Percentiles rank a stretch among this genome's conserved stretches.
phyloP scores from a whole-genome alignment of 2,329 filamentous ascomycete genomes.

The Talaromyces sp. region DNA sequence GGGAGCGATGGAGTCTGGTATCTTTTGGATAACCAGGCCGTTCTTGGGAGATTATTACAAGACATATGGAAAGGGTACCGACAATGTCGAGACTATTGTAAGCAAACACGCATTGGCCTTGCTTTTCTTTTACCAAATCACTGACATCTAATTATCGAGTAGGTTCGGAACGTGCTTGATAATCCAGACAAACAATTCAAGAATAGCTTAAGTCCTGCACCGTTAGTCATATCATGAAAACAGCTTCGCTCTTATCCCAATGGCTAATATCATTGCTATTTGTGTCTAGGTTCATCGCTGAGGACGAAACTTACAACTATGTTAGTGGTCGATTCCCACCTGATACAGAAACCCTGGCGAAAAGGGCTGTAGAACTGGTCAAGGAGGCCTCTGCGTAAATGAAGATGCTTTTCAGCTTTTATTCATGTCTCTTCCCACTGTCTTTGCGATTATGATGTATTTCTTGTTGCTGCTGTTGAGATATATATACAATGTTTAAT shows the following conservation, averaged over 20 bases:
- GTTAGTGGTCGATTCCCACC: slow-evolving; percentile 18
- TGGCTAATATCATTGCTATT: background rate
- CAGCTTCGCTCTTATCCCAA: background rate
- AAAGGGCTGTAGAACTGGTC: slow-evolving; percentile 43
- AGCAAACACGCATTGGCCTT: slow-evolving; percentile 19
- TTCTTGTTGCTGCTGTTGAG: background rate
- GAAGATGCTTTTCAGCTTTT: background rate
- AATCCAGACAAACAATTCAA: slow-evolving; percentile 39
- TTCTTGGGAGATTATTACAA: slow-evolving; percentile 57
- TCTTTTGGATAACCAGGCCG: slow-evolving; percentile 49
- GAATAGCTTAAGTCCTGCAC: slow-evolving; percentile 13
- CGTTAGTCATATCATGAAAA: slow-evolving; percentile 3
- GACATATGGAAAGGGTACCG: slow-evolving; percentile 52
- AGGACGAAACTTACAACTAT: slow-evolving; percentile 41
- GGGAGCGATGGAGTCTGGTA: slow-evolving; percentile 47
- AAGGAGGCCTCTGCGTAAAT: slow-evolving; percentile 22
- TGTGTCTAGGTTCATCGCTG: slow-evolving; percentile 16
- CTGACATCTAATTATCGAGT: background rate
- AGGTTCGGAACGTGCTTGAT: slow-evolving; percentile 46
- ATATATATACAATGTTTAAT: background rate
- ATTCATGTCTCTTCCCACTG: background rate
- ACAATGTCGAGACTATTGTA: slow-evolving; percentile 49
- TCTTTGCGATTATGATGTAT: background rate
- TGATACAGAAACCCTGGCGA: slow-evolving; percentile 37
- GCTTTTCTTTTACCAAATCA: background rate